Conservation (phyloP, 768 basidiomycete species). For the Trametes villosa region DNA sequence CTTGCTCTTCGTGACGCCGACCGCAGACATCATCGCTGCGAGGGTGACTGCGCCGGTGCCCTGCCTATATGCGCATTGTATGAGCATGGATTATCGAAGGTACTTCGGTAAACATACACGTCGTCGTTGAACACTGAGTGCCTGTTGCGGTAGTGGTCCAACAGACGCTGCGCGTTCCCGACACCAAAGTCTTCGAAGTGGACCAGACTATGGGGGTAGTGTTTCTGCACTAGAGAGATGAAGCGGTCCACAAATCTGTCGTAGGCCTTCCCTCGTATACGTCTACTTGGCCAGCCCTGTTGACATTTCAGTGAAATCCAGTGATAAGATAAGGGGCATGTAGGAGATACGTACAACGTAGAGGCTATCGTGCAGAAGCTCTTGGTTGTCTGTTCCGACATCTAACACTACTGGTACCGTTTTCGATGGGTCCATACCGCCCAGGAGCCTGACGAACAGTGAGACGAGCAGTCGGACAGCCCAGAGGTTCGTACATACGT, state of each 20-base stretch:
- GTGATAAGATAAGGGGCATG: no score
- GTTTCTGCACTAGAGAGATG: conserved; percentile 74
- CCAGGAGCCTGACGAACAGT: conserved; percentile 52
- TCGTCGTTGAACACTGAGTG: conserved; percentile 86
- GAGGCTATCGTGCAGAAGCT: conserved; percentile 62
- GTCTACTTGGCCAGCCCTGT: conserved; percentile 74
- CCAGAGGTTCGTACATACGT: conserved; percentile 46
- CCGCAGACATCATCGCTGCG: conserved; percentile 68
- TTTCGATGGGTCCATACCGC: conserved; percentile 64
- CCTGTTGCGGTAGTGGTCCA: conserved; percentile 62
- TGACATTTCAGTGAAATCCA: neutral
- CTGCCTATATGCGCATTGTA: conserved; percentile 48
- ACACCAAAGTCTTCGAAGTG: conserved; percentile 91
- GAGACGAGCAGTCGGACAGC: neutral
- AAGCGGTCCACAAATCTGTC: conserved; percentile 83
- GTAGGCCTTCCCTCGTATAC: conserved; percentile 74
- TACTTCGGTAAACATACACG: conserved; percentile 58
- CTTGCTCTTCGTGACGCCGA: conserved; percentile 64
- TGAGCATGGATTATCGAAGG: neutral
- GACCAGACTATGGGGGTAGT: conserved; percentile 65
- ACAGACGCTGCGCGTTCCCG: conserved; percentile 69
- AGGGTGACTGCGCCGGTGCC: conserved; percentile 80
- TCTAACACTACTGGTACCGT: conserved; percentile 67
- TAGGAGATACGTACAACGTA: conserved; percentile 53
- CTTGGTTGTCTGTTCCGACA: conserved; percentile 76